Percentiles rank a stretch among this genome's conserved stretches.
These are phyloP conservation scores for Mycena polygramma DNA, from an alignment of 768 basidiomycete species.

Conservation along the genomic window DNA sequence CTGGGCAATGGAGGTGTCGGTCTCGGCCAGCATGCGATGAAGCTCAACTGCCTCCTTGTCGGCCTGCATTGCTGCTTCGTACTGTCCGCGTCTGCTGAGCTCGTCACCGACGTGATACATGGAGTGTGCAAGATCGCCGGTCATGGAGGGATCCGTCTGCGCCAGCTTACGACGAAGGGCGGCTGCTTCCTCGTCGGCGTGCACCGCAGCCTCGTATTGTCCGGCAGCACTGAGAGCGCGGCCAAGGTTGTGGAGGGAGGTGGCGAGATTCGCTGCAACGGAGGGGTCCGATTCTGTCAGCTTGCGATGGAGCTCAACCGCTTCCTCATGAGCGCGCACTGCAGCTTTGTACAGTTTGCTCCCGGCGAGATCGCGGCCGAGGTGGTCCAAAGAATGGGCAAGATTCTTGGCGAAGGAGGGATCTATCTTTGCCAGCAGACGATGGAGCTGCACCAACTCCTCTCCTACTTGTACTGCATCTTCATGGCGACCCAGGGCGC, in stretches of 20 bases:
- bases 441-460: neutral
- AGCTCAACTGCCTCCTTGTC: neutral
- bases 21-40: too few species aligned
- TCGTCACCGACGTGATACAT: neutral
- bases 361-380: neutral
- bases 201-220: neutral
- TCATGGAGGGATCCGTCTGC: neutral
- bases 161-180: neutral
- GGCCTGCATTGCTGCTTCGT: neutral
- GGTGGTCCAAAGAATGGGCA: neutral
- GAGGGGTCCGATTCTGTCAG: neutral
- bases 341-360: neutral
- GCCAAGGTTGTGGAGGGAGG: neutral
- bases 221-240: neutral
- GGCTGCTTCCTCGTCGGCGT: neutral
- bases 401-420: neutral
- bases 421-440: neutral
- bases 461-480: neutral
- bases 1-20: too few species aligned
- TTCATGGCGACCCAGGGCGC: neutral
- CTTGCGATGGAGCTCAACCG: neutral
- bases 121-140: neutral
- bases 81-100: neutral
- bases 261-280: neutral
- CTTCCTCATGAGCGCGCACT: neutral